These are phyloP conservation scores for Talaromyces borbonicus DNA, from an alignment of 495 filamentous ascomycete genomes.

Conservation along the genomic window DNA sequence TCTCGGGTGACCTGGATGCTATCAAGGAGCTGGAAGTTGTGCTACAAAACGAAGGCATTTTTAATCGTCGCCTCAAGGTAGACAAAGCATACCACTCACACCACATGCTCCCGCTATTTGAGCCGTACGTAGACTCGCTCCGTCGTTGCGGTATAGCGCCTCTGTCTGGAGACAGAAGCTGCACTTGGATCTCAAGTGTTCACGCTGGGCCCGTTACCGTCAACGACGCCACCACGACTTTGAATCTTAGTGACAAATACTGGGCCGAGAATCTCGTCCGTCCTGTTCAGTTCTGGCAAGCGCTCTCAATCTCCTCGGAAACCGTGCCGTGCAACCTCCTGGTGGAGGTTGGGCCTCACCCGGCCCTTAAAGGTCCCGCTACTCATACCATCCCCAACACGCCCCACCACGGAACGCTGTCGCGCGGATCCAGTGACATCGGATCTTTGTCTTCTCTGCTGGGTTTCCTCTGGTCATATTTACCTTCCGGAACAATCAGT, in stretches of 20 bases:
- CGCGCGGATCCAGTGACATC: too few species aligned
- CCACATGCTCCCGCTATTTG: constrained; percentile 39
- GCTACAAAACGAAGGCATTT: constrained; percentile 34
- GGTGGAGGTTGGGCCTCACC: constrained; percentile 44
- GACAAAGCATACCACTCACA: constrained; percentile 52
- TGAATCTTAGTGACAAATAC: constrained; percentile 24
- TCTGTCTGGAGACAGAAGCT: background rate
- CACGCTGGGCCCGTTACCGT: too few species aligned
- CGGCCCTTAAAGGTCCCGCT: constrained; percentile 32
- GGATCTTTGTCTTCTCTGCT: too few species aligned
- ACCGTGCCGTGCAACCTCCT: constrained; percentile 16
- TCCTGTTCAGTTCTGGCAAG: constrained; percentile 42
- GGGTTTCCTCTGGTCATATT: too few species aligned
- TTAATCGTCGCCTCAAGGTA: constrained; percentile 26
- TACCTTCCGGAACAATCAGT: too few species aligned
- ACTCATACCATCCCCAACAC: too few species aligned
- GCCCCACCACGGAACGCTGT: too few species aligned
- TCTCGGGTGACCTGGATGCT: constrained; percentile 35
- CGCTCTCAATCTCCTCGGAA: constrained; percentile 25
- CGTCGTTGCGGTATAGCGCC: constrained; percentile 8
- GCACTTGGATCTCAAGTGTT: constrained; percentile 22
- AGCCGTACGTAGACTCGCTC: constrained; percentile 26
- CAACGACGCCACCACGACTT: background rate
- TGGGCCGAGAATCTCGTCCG: constrained; percentile 47
- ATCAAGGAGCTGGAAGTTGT: constrained; percentile 26